Conservation (phyloP, 1,284 basidiomycete species). For the Amylostereum chailletii region DNA sequence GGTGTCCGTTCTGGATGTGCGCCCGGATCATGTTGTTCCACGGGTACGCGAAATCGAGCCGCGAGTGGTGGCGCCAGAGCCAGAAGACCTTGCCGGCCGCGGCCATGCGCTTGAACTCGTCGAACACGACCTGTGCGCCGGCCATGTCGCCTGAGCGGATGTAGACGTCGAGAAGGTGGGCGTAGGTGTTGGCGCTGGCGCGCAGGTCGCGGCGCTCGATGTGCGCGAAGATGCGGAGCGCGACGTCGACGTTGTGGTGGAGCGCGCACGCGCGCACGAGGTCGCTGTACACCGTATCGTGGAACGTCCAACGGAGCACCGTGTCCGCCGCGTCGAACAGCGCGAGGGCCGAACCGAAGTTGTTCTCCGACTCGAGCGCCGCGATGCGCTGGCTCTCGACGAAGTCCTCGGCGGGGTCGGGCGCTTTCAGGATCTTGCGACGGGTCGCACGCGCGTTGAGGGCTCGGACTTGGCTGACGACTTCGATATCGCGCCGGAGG, state of each 20-base stretch:
- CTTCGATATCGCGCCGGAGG: constrained; percentile 66
- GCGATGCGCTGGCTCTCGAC: constrained; percentile 28
- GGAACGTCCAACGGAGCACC: constrained; percentile 26
- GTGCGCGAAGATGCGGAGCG: constrained; percentile 62
- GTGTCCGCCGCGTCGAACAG: constrained; percentile 58
- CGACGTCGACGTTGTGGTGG: constrained; percentile 52
- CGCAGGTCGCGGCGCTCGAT: constrained; percentile 41
- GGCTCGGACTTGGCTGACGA: constrained; percentile 37
- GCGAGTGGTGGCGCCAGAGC: constrained; percentile 2
- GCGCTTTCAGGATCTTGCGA: constrained; percentile 17
- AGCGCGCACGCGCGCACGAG: constrained; percentile 62
- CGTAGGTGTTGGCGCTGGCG: constrained; percentile 40
- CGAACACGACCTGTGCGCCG: constrained; percentile 61
- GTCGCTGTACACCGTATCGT: constrained; percentile 35
- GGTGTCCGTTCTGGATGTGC: constrained; percentile 61
- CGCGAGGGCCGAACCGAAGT: constrained; percentile 63
- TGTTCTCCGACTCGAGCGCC: constrained; percentile 51
- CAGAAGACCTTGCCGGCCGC: constrained; percentile 27
- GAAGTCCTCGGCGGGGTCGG: constrained; percentile 15
- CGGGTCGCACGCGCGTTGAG: constrained; percentile 36
- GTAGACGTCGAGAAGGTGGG: constrained; percentile 58
- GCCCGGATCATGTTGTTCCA: constrained; percentile 74
- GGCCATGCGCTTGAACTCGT: constrained; percentile 44
- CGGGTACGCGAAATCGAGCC: constrained; percentile 21
- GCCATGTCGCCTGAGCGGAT: constrained; percentile 41